A percentile compares a stretch with the other conserved stretches of the same genome.
These are phyloP conservation scores for Plasmodium coatneyi DNA, from an alignment of 169 alveolate species.

Conservation along the genomic window DNA sequence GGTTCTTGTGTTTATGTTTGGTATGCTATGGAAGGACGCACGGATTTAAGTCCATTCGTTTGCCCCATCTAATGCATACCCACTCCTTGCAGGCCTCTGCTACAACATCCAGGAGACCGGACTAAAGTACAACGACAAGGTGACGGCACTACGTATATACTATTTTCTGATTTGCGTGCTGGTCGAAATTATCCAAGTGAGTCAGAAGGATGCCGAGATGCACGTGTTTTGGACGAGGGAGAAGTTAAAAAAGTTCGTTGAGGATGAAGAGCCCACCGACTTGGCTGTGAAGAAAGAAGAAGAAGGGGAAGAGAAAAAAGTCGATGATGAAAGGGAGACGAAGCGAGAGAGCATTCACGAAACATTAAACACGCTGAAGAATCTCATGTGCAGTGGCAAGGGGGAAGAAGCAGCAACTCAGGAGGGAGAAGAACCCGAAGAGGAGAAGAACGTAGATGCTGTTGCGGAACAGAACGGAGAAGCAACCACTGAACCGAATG, in stretches of 20 bases:
- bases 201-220: constrained; percentile 4
- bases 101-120: constrained; percentile 30
- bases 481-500: neutral
- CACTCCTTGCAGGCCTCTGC: constrained; percentile 19
- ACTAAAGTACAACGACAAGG: constrained; percentile 36
- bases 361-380: constrained; percentile 17
- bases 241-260: neutral
- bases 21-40: neutral
- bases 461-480: neutral
- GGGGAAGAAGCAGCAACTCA: neutral
- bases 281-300: neutral
- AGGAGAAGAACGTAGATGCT: neutral
- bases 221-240: constrained; percentile 44
- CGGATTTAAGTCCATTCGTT: neutral
- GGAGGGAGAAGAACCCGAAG: neutral
- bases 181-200: neutral
- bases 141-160: constrained; percentile 24
- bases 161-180: constrained; percentile 17
- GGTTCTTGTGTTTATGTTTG: neutral
- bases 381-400: constrained; percentile 2
- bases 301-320: neutral
- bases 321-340: neutral
- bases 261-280: neutral
- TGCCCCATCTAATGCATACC: neutral
- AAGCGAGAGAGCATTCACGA: constrained; percentile 15